Evolutionary conservation across 176 grass and related monocot species (phyloP).

Genomic region (sorghum (Sorghum bicolor)): DNA sequence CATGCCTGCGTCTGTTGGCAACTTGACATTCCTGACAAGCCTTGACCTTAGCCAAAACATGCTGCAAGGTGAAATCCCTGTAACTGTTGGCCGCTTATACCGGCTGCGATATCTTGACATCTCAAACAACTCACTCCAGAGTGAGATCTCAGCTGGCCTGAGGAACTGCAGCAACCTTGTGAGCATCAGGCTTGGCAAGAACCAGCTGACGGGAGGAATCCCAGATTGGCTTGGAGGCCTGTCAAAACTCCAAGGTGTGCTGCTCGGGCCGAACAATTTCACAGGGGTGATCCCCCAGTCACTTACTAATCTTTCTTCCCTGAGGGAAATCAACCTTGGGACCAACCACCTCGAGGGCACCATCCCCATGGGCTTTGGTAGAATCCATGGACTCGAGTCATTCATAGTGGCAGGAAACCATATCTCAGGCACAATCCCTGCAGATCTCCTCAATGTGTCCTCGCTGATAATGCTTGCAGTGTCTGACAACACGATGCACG

Average conservation of each 20-base stretch:
- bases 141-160: neutral
- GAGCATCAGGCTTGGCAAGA: neutral
- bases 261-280: neutral
- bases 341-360: neutral
- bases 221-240: neutral
- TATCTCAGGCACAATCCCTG: conserved; percentile 26
- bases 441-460: conserved; percentile 16
- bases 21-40: neutral
- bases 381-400: neutral
- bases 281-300: neutral
- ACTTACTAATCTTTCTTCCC: neutral
- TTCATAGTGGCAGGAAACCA: neutral
- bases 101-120: neutral
- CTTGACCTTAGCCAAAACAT: neutral
- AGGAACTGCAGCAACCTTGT: neutral
- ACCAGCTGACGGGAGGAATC: neutral
- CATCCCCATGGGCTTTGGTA: neutral
- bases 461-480: conserved; percentile 9
- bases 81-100: neutral
- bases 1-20: neutral
- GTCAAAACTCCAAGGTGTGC: neutral
- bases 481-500: conserved; percentile 14
- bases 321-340: neutral
- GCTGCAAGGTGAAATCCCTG: neutral
- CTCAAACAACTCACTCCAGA: conserved; percentile 7